Percentiles rank a stretch among this genome's conserved stretches.
Conservation (phyloP, 2,329 filamentous ascomycete genomes). For the Teratosphaeriaceae sp. region DNA sequence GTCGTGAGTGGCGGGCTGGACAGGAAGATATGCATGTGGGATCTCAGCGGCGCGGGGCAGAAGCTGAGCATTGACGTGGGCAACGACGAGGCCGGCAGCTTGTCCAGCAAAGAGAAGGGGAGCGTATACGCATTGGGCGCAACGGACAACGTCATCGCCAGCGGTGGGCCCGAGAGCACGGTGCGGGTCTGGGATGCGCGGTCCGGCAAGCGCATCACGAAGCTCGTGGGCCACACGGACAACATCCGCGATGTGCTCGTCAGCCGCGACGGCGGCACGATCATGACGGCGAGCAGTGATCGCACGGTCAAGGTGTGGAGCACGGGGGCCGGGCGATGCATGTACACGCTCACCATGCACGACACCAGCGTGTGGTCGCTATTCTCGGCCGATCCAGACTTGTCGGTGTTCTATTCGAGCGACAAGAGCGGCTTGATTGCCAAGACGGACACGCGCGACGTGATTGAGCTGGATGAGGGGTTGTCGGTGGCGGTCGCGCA, state of each 20-base stretch:
- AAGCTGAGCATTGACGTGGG: slow-evolving; percentile 77
- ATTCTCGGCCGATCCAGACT: slow-evolving; percentile 76
- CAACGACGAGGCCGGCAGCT: slow-evolving; percentile 67
- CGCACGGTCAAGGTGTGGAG: slow-evolving; percentile 99
- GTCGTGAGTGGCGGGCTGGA: slow-evolving; percentile 91
- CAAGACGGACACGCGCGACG: slow-evolving; percentile 82
- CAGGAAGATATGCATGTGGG: slow-evolving; percentile 88
- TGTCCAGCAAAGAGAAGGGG: slow-evolving; percentile 72
- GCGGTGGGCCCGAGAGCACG: slow-evolving; percentile 88
- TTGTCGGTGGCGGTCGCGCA: slow-evolving; percentile 85
- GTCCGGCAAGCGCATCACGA: slow-evolving; percentile 84
- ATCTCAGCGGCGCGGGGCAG: slow-evolving; percentile 80
- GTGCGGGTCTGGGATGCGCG: slow-evolving; percentile 88
- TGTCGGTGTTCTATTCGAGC: slow-evolving; percentile 89
- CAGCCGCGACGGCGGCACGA: slow-evolving; percentile 79
- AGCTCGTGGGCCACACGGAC: slow-evolving; percentile 94
- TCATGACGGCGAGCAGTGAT: slow-evolving; percentile 91
- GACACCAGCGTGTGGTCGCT: slow-evolving; percentile 97
- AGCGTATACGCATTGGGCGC: slow-evolving; percentile 88
- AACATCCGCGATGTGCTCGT: slow-evolving; percentile 88
- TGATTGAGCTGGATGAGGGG: slow-evolving; percentile 76
- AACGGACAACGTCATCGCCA: slow-evolving; percentile 74
- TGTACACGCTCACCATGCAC: slow-evolving; percentile 98
- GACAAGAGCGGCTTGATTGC: slow-evolving; percentile 91
- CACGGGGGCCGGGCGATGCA: slow-evolving; percentile 86